These are phyloP conservation scores for Fusarium domesticum DNA, from an alignment of 2,329 filamentous ascomycete genomes.

Conservation along the genomic window DNA sequence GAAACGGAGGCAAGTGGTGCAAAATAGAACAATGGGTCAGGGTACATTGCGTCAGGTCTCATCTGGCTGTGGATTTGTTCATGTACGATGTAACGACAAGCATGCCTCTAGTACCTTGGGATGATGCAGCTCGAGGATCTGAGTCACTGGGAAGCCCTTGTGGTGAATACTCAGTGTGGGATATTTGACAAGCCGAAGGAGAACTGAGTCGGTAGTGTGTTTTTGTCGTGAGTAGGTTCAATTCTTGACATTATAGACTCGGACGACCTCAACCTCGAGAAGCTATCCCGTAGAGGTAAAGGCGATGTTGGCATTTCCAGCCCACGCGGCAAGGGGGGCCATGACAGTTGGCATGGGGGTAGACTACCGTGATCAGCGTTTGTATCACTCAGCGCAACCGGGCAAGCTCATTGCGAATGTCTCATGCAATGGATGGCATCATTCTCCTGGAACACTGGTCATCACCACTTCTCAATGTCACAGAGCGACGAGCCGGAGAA, in stretches of 20 bases:
- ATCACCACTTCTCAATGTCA: not conserved
- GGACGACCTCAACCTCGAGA: constrained; percentile 12
- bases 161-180: no score
- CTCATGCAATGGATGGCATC: constrained; percentile 1
- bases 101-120: no score
- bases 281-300: constrained; percentile 4
- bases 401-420: not conserved
- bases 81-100: not conserved
- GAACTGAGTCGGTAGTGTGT: no score
- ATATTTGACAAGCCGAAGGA: no score
- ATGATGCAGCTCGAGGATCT: no score
- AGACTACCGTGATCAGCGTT: not conserved
- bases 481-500: not conserved
- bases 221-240: constrained; percentile 5
- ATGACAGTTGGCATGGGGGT: not conserved
- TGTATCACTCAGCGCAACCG: not conserved
- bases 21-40: constrained; percentile 23
- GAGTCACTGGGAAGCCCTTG: no score
- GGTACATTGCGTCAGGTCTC: constrained; percentile 23
- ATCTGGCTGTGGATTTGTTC: not conserved
- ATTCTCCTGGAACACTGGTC: constrained; percentile 1
- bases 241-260: constrained; percentile 14
- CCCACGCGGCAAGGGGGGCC: constrained; percentile 1
- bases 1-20: constrained; percentile 5
- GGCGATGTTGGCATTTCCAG: constrained; percentile 3